phyloP scores from a whole-genome alignment of 306 rosid genomes.

The Pueraria montana region DNA sequence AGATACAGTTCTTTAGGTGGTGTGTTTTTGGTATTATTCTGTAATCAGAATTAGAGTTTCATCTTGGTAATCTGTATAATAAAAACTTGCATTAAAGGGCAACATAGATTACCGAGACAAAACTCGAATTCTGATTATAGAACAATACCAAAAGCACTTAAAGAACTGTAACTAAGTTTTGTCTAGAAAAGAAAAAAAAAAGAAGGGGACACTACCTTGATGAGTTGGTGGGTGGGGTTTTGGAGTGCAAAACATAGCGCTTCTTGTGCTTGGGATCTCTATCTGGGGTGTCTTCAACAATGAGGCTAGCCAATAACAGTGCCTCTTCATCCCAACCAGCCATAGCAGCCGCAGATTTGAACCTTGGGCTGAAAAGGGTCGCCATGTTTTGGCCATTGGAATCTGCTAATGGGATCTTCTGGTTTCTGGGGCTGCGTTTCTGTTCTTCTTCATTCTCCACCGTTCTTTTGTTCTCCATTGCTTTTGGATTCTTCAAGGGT shows the following conservation, averaged over 20 bases:
- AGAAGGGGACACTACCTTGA: slow-evolving; percentile 59
- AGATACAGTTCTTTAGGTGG: not conserved
- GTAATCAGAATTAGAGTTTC: not conserved
- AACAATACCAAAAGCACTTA: no score
- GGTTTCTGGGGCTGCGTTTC: slow-evolving; percentile 49
- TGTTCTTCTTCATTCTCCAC: slow-evolving; percentile 59
- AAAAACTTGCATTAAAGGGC: not conserved
- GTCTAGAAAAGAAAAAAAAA: not conserved
- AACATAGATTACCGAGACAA: not conserved
- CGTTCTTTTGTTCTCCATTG: slow-evolving; percentile 51
- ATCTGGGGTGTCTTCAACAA: slow-evolving; percentile 90
- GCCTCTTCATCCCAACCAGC: slow-evolving; percentile 99
- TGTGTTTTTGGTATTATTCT: not conserved
- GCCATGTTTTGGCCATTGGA: slow-evolving; percentile 46
- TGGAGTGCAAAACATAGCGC: slow-evolving; percentile 59
- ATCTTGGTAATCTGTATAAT: not conserved
- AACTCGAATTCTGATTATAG: not conserved
- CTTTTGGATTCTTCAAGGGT: not conserved
- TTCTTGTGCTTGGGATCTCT: slow-evolving; percentile 63
- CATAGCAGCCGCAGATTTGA: slow-evolving; percentile 91
- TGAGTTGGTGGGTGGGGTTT: slow-evolving; percentile 76
- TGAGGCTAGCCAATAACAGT: slow-evolving; percentile 70
- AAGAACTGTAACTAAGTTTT: not conserved
- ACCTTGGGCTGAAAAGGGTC: slow-evolving; percentile 72
- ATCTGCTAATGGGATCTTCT: slow-evolving; percentile 34